These are phyloP conservation scores for Fomitiporia mediterranea DNA, from an alignment of 1,284 basidiomycete genomes.

Conservation along the genomic window DNA sequence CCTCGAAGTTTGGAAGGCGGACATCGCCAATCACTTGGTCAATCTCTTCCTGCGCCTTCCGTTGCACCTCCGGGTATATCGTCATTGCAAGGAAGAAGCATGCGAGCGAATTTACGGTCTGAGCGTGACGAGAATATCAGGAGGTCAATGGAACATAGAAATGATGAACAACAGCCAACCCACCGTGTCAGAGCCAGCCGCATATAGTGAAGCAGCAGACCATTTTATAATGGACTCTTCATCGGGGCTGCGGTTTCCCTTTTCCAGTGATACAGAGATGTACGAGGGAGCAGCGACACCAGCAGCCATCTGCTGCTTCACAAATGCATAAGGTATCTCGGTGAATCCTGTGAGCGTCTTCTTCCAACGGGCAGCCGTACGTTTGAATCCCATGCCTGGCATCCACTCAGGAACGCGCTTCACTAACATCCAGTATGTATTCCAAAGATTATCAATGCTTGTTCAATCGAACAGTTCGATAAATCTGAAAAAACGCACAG, in stretches of 20 bases:
- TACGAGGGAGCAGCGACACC: conserved; percentile 37
- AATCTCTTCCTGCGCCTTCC: conserved; percentile 27
- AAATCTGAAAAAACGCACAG: too few species aligned
- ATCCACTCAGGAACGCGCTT: conserved; percentile 44
- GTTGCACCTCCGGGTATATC: conserved; percentile 25
- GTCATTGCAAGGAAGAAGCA: conserved; percentile 30
- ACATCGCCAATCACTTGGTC: conserved; percentile 25
- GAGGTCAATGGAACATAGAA: not conserved
- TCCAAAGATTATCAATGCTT: too few species aligned
- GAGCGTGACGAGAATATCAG: not conserved
- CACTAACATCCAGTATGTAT: conserved; percentile 31
- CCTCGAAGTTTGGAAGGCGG: conserved; percentile 27
- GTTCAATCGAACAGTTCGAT: too few species aligned
- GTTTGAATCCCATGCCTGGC: conserved; percentile 43
- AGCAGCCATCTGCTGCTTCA: conserved; percentile 38
- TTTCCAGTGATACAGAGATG: conserved; percentile 33
- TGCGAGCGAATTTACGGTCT: conserved; percentile 20
- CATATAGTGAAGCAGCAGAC: conserved; percentile 37
- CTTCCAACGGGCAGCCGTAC: conserved; percentile 35
- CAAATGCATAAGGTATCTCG: conserved; percentile 35
- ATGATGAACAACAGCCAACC: not conserved
- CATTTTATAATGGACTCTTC: conserved; percentile 35
- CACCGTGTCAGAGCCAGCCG: conserved; percentile 26
- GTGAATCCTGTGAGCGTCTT: conserved; percentile 30
- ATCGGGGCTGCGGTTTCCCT: conserved; percentile 28